Evolutionary conservation across 164 flowering plant species (phyloP), one percentile per base, ranked within the genome.

Genomic region (grape (Vitis vinifera)): DNA sequence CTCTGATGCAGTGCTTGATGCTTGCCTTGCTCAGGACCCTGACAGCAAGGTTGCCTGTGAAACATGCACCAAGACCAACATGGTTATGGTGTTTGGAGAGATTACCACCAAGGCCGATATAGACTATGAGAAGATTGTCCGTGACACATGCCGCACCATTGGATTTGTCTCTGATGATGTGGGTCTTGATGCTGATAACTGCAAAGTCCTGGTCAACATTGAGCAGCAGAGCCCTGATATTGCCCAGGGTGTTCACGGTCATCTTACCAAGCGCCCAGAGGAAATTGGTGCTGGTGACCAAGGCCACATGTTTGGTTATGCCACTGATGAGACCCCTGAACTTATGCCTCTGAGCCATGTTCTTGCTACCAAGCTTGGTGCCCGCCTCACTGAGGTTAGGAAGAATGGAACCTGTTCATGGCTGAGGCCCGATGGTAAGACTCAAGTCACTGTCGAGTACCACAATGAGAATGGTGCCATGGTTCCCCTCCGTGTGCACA

Each of bases 201-300:
- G 95, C 84, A 90, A 90, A 81, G 95, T 90, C 75, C 73, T 90
- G 55, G 95, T 90, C 8, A 84, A 90, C 86, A 90, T 90, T 59
- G 94, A 90, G 80, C 92, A 90, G 68, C 94, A 90, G 79, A 88
- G 92, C 74, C 94, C 91, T 49, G 94, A 90, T 77, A 90, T 90
- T 76, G 94, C 94, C 17, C 94, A 88, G 79, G 95, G 95, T 73
- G 95, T 90, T 44, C 95, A 90, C n/a, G 95, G 95, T 31, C 95
- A 90, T 71, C 80, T 90, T 69, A 90, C 95, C 31, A 90, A 88
- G 85, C 84, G 92, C 62, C 95, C 95, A 3, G 95, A 90, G 75
- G 95, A 90, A 12, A 86, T 90, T 59, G 95, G 95, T 69, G 95
- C 95, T 37, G 95, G 95, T 76, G 95, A 90, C 69, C 94, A 90